phyloP scores from a whole-genome alignment of 2,329 filamentous ascomycete genomes.

The Ophiostoma tasmaniense region DNA sequence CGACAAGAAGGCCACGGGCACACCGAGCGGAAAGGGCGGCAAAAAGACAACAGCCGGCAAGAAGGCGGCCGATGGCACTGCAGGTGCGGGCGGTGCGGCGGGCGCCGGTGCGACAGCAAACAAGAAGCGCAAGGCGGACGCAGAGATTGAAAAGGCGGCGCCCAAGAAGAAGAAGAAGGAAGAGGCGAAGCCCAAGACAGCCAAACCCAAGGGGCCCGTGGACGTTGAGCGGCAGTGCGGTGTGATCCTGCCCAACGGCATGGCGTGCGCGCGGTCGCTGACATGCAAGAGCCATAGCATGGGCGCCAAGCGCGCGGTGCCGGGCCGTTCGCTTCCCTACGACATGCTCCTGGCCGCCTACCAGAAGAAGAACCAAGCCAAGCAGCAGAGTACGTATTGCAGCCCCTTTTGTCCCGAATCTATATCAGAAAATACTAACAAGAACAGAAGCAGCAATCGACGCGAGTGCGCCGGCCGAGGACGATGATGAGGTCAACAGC shows the following conservation, averaged over 20 bases:
- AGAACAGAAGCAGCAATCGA: conserved; percentile 69
- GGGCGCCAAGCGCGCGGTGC: conserved; percentile 84
- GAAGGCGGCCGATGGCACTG: conserved; percentile 28
- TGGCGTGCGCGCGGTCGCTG: conserved; percentile 76
- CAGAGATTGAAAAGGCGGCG: conserved; percentile 68
- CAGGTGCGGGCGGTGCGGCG: conserved; percentile 46
- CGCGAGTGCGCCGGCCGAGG: conserved; percentile 81
- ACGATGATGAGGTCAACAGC: conserved; percentile 71
- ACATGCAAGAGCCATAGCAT: conserved; percentile 95
- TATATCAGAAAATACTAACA: neutral
- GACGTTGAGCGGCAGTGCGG: conserved; percentile 93
- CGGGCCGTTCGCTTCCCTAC: conserved; percentile 79
- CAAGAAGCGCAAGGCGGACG: conserved; percentile 71
- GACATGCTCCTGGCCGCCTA: conserved; percentile 84
- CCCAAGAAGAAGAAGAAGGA: conserved; percentile 96
- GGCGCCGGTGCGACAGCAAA: conserved; percentile 36
- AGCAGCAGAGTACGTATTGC: conserved; percentile 54
- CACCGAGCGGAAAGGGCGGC: conserved; percentile 29
- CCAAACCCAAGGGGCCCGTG: conserved; percentile 85
- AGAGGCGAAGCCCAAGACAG: conserved; percentile 71
- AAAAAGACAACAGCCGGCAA: conserved; percentile 28
- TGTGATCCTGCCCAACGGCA: conserved; percentile 75
- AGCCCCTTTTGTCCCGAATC: neutral
- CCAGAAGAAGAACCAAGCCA: conserved; percentile 97
- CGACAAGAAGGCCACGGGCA: conserved; percentile 21